phyloP scores from a whole-genome alignment of 1,139 yeast genomes.

The Casaregolazyma suthepensis region DNA sequence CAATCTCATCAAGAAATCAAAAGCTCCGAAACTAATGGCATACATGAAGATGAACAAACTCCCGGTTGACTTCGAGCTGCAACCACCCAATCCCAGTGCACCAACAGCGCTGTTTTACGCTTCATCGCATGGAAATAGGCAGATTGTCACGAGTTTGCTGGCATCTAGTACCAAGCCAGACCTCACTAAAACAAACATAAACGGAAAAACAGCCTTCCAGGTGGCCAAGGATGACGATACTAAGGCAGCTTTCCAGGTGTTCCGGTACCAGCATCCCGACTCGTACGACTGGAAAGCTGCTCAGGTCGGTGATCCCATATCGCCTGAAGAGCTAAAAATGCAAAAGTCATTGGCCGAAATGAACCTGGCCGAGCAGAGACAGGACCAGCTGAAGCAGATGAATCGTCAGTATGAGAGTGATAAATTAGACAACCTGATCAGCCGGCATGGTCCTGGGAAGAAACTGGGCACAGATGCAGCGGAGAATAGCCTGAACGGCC shows the following conservation, averaged over 20 bases:
- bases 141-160: slow-evolving; percentile 61
- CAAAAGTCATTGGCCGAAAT: slow-evolving; percentile 32
- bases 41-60: slow-evolving; percentile 57
- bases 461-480: slow-evolving; percentile 23
- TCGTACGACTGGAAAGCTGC: slow-evolving; percentile 66
- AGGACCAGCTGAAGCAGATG: slow-evolving; percentile 35
- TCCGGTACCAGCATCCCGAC: slow-evolving; percentile 58
- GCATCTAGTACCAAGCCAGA: slow-evolving; percentile 59
- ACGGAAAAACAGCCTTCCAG: slow-evolving; percentile 64
- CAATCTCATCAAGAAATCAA: slow-evolving; percentile 59
- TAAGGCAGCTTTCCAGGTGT: slow-evolving; percentile 57
- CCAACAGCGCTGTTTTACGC: slow-evolving; percentile 84
- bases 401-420: slow-evolving; percentile 21
- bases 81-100: slow-evolving; percentile 49
- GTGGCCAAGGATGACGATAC: slow-evolving; percentile 41
- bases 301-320: slow-evolving; percentile 58
- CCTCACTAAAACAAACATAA: slow-evolving; percentile 50
- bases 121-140: slow-evolving; percentile 57
- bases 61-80: slow-evolving; percentile 43
- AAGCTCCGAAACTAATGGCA: slow-evolving; percentile 66
- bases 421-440: slow-evolving; percentile 27
- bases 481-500: slow-evolving; percentile 22
- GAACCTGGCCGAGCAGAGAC: slow-evolving; percentile 25
- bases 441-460: slow-evolving; percentile 32
- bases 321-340: slow-evolving; percentile 56